These are phyloP conservation scores for Candida mattraensis DNA, from an alignment of 805 yeast genomes.

Conservation along the genomic window DNA sequence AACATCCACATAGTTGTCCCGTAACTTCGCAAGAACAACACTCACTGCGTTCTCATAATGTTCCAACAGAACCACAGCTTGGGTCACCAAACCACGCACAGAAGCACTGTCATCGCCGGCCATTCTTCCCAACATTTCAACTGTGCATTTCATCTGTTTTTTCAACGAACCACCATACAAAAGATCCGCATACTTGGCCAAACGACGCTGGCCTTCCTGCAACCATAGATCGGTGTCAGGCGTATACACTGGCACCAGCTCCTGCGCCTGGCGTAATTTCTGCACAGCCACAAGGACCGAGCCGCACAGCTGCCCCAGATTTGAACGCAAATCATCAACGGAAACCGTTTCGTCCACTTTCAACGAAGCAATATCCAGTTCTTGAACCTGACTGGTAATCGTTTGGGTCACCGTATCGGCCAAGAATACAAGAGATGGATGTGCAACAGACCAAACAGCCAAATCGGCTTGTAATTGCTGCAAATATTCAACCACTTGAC, in stretches of 20 bases:
- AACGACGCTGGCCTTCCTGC: conserved; percentile 43
- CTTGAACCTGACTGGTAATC: no score
- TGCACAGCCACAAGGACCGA: conserved; percentile 71
- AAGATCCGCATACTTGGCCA: conserved; percentile 41
- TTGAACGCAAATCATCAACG: background rate
- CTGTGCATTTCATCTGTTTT: conserved; percentile 24
- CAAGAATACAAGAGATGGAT: conserved; percentile 40
- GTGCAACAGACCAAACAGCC: conserved; percentile 35
- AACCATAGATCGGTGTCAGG: conserved; percentile 71
- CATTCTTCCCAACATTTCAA: conserved; percentile 32
- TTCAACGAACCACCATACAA: conserved; percentile 24
- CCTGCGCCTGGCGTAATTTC: conserved; percentile 43
- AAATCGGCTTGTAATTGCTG: conserved; percentile 30
- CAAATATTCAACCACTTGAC: conserved; percentile 24
- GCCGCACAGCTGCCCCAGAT: conserved; percentile 46
- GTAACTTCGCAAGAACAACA: conserved; percentile 43
- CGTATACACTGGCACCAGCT: conserved; percentile 20
- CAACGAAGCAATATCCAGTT: conserved; percentile 5
- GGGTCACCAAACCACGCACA: conserved; percentile 46
- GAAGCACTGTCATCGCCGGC: conserved; percentile 40
- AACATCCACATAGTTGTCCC: conserved; percentile 49
- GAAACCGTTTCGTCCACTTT: background rate
- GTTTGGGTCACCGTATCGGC: no score
- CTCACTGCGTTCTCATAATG: conserved; percentile 56
- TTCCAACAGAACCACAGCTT: conserved; percentile 61